Percentiles rank a stretch among this genome's conserved stretches.
Evolutionary conservation across 1,139 yeast genomes (phyloP).

Genomic region (Suhomyces choctaworum): DNA sequence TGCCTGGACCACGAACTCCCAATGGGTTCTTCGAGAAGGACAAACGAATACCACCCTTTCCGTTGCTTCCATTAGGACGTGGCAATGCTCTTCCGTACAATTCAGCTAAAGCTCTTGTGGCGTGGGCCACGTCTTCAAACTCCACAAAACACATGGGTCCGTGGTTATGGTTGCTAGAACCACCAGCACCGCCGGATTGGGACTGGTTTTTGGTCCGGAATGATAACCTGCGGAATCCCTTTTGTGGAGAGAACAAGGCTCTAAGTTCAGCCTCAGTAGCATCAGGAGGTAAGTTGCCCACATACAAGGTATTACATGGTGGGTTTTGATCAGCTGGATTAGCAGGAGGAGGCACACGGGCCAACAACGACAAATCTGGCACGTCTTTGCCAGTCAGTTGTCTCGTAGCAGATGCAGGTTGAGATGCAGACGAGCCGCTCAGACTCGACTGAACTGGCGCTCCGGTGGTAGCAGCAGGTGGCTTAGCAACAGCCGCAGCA

Average conservation of each 20-base stretch:
- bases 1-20: constrained; percentile 82
- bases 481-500: not conserved
- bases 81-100: constrained; percentile 85
- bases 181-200: constrained; percentile 28
- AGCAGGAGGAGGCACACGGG: constrained; percentile 91
- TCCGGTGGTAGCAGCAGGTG: constrained; percentile 2
- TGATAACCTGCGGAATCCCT: constrained; percentile 88
- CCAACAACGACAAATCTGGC: constrained; percentile 72
- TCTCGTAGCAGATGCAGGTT: constrained; percentile 2
- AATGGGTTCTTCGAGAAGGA: constrained; percentile 94
- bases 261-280: constrained; percentile 93
- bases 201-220: constrained; percentile 73
- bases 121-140: constrained; percentile 92
- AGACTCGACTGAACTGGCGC: constrained; percentile 9
- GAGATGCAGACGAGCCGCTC: constrained; percentile 11
- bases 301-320: constrained; percentile 95
- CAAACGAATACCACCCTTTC: constrained; percentile 91
- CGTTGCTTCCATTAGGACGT: constrained; percentile 63
- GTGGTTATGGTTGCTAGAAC: constrained; percentile 50
- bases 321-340: constrained; percentile 99
- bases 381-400: constrained; percentile 38
- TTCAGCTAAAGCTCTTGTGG: constrained; percentile 91
- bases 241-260: constrained; percentile 81
- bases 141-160: constrained; percentile 99
- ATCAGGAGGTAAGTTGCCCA: constrained; percentile 96